Conservation (phyloP, 495 filamentous ascomycete species). For the Penicillium lividum region DNA sequence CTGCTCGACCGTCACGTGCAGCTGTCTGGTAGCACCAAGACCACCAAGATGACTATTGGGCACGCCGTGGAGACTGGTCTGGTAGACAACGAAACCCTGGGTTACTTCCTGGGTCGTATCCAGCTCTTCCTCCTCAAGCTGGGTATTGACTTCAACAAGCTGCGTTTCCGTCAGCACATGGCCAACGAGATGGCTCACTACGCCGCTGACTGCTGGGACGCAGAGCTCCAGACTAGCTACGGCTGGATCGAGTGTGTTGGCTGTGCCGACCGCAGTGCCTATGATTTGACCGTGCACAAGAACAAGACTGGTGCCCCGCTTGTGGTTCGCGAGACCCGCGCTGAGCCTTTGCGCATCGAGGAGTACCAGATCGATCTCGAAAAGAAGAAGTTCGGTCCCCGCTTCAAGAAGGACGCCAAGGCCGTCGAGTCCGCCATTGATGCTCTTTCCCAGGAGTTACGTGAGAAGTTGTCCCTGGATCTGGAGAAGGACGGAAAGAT, state of each 20-base stretch:
- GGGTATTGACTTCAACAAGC: conserved; percentile 67
- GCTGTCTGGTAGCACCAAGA: conserved; percentile 64
- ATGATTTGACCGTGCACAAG: conserved; percentile 75
- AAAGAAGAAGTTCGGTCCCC: conserved; percentile 80
- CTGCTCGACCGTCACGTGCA: conserved; percentile 73
- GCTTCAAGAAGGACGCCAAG: conserved; percentile 79
- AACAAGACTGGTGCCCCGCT: conserved; percentile 79
- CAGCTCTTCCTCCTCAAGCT: conserved; percentile 70
- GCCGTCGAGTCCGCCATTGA: conserved; percentile 69
- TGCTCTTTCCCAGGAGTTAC: conserved; percentile 65
- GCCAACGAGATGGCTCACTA: conserved; percentile 83
- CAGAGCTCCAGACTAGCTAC: conserved; percentile 73
- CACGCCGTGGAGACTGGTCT: conserved; percentile 67
- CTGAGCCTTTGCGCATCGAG: conserved; percentile 67
- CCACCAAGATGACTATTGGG: conserved; percentile 62
- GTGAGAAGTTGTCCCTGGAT: conserved; percentile 67
- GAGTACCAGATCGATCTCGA: conserved; percentile 76
- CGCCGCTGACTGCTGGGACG: conserved; percentile 83
- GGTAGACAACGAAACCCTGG: conserved; percentile 85
- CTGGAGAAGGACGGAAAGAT: conserved; percentile 67
- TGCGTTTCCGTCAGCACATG: conserved; percentile 87
- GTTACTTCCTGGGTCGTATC: conserved; percentile 81
- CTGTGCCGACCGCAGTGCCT: conserved; percentile 80
- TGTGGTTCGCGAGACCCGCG: conserved; percentile 65
- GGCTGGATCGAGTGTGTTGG: conserved; percentile 89